Evolutionary conservation across 306 rosid genomes (phyloP).

Genomic region (Mucuna pruriens): DNA sequence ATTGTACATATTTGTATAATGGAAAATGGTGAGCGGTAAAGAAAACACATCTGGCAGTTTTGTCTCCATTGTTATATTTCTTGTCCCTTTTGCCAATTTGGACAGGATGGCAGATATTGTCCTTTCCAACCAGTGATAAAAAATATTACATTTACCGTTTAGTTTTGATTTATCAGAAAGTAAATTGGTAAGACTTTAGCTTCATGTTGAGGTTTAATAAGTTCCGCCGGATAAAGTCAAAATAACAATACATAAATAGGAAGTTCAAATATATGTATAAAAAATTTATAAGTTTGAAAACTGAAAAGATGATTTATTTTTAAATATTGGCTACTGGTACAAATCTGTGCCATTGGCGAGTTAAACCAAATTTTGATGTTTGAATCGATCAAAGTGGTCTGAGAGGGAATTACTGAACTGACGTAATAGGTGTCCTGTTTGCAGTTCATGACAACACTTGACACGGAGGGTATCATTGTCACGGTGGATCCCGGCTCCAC

Average conservation of each 20-base stretch:
- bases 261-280: too few relatives aligned
- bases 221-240: not conserved
- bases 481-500: not conserved
- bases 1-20: not conserved
- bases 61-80: not conserved
- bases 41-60: not conserved
- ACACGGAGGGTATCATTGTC: not conserved
- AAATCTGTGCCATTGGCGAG: not conserved
- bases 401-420: not conserved
- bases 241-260: not conserved
- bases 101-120: not conserved
- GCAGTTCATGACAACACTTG: not conserved
- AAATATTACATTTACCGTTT: not conserved
- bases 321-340: not conserved
- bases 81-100: not conserved
- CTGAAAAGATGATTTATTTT: too few relatives aligned
- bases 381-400: not conserved
- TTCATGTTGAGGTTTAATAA: constrained; percentile 2
- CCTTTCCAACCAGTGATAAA: not conserved
- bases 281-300: too few relatives aligned
- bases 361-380: not conserved
- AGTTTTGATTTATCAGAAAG: not conserved
- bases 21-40: not conserved
- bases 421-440: not conserved
- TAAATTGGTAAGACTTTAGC: not conserved